Base-by-base conservation (phyloP, 1,284 basidiomycete genomes). In the Salmacisia buchloeana region DNA sequence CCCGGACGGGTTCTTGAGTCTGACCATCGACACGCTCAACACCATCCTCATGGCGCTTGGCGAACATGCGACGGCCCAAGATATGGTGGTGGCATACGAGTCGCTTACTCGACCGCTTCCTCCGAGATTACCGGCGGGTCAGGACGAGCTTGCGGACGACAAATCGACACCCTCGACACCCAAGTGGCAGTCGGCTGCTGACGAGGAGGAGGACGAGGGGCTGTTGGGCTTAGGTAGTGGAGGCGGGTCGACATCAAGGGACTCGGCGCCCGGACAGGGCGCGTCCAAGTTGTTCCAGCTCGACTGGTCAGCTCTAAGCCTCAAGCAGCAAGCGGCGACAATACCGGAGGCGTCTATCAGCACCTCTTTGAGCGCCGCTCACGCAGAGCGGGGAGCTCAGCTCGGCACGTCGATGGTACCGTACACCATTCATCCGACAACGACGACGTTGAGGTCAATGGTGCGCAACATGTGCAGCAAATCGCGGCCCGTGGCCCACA, bases 81-180 rank as follows among this genome's bases (percentile, higher is more conserved):
- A 77, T 57, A 79, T 79, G 77, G 59, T 76, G 2, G 60, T 68
- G 18, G 71, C 75, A 7, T 79, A 70, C 67, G 77, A 79, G 66
- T 70, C 67, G 1, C 58, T 79, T 6, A 65, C 67, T 33, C 67
- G 69, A 61, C 70, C 75, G 10, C 63, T 77, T 10, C 71, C 68
- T 2, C 23, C 25, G 23, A 12, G n/a, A 10, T 2, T 15, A 21
- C 10, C 35, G 33, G 38, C n/a, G 35, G 34, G 1, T 57, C 59
- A 2, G 58, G 61, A n/a, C 43, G 21, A 57, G n/a, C n/a, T n/a
- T n/a, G n/a, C n/a, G n/a, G n/a, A n/a, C n/a, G n/a, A n/a, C n/a
- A n/a, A n/a, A n/a, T n/a, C n/a, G n/a, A n/a, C n/a, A n/a, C n/a
- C n/a, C n/a, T n/a, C n/a, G n/a, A n/a, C n/a, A n/a, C n/a, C 27